Base-by-base conservation (phyloP, 371 early-diverging fungal species). In the Mucor irregularis region DNA sequence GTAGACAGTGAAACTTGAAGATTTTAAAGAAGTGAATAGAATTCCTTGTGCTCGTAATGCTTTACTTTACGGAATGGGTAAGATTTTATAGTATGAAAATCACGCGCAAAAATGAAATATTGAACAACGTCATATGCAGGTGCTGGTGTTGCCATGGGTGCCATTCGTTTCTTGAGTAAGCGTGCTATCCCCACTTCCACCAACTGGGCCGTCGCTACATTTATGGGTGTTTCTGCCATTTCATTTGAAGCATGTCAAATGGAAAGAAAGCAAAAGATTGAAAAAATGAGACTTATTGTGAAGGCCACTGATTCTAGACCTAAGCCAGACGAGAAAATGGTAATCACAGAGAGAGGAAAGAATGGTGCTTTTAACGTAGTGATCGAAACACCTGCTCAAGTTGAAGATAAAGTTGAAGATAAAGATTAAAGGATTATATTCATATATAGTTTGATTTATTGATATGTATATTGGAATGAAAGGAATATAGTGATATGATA, bases 1-100 rank as follows among this genome's bases (percentile, higher is more conserved):
- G 5, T 55, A 78, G 78, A 74, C 78, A 7, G 67, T 78, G 29
- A 74, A 74, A 44, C 26, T 73, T 3, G 78, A 78, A 45, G 78
- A 78, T 49, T 73, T 78, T 30, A 72, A 73, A 46, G 62, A 74
- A 19, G 53, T 78, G n/a, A 67, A 68, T 40, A 64, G 65, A 29
- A 78, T 78, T 25, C 78, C 78, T 14, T 78, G 78, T 61, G 75
- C 78, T 24, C 71, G 78, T 30, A 78, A 72, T 52, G 56, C 75
- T 3, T 58, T 78, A 29, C 51, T 78, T 7, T 78, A 78, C 42
- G 78, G 78, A 47, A 78, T 78, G 31, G 74, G 77, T 72, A 59
- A 59, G 45, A 44, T 22, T 6, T 24, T 17, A 40, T 2, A 10
- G 16, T 16, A 37, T 25, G 4, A n/a, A 19, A 40, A n/a, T n/a